Evolutionary conservation across 2,329 filamentous ascomycete species (phyloP).

Genomic region (Whalleya microplaca): DNA sequence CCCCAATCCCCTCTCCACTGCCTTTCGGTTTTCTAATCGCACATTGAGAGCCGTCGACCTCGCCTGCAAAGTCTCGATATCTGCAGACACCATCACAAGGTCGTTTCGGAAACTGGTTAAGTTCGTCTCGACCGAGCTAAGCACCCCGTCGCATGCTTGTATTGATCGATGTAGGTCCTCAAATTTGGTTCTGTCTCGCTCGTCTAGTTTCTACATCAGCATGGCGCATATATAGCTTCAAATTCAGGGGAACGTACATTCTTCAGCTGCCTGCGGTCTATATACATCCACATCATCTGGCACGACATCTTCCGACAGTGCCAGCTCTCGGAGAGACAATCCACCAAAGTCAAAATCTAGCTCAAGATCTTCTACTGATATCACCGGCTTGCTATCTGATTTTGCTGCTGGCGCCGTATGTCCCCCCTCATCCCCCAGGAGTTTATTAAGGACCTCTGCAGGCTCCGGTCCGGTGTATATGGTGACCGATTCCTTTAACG

Average conservation of each 20-base stretch:
- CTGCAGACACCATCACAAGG: constrained; percentile 86
- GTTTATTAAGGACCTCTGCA: constrained; percentile 65
- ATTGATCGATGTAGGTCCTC: constrained; percentile 92
- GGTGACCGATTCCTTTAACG: constrained; percentile 62
- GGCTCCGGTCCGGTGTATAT: constrained; percentile 66
- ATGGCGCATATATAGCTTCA: constrained; percentile 13
- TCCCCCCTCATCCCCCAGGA: constrained; percentile 41
- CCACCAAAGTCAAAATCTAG: constrained; percentile 78
- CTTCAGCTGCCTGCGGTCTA: constrained; percentile 67
- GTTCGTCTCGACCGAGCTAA: constrained; percentile 91
- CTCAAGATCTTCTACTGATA: constrained; percentile 59
- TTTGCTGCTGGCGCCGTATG: constrained; percentile 9
- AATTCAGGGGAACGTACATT: constrained; percentile 62
- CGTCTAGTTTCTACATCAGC: constrained; percentile 54
- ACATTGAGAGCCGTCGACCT: constrained; percentile 83
- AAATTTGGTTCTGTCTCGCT: constrained; percentile 81
- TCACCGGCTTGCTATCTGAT: constrained; percentile 20
- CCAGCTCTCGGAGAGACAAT: constrained; percentile 75
- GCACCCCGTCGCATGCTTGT: constrained; percentile 85
- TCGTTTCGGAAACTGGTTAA: constrained; percentile 92
- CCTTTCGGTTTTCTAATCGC: constrained; percentile 84
- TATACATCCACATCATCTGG: constrained; percentile 40
- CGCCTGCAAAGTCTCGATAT: constrained; percentile 91
- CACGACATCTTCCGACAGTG: constrained; percentile 39
- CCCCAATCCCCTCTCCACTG: constrained; percentile 84